phyloP scores from a whole-genome alignment of 805 yeast genomes.

The Jamesozyma rosinii region DNA sequence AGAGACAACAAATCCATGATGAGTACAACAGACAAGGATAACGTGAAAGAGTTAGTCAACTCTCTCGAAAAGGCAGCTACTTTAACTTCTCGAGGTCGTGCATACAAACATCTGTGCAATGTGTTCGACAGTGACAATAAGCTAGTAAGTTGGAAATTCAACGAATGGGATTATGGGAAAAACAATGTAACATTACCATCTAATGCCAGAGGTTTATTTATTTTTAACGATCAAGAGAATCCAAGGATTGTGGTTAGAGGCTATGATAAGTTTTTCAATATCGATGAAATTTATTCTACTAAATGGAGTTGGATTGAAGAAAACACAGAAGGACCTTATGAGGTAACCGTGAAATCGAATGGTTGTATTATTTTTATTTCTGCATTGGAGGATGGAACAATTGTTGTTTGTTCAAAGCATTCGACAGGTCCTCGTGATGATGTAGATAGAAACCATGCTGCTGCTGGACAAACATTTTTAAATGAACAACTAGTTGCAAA shows the following conservation, averaged over 20 bases:
- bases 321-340: conserved; percentile 65
- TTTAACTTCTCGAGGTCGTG: conserved; percentile 26
- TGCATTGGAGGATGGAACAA: conserved; percentile 63
- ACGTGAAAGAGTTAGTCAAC: conserved; percentile 8
- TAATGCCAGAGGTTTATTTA: conserved; percentile 79
- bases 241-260: conserved; percentile 65
- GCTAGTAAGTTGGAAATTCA: conserved; percentile 65
- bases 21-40: too few relatives aligned
- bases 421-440: conserved; percentile 65
- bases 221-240: conserved; percentile 27
- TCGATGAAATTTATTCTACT: conserved; percentile 53
- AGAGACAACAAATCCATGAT: too few relatives aligned
- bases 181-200: conserved; percentile 50
- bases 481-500: conserved; percentile 39
- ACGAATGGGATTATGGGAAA: conserved; percentile 78
- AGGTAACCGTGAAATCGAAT: conserved; percentile 76
- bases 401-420: conserved; percentile 86
- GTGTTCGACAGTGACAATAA: conserved; percentile 19
- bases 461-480: conserved; percentile 55
- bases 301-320: conserved; percentile 38
- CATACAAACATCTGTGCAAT: conserved; percentile 24
- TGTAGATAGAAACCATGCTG: conserved; percentile 57
- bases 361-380: conserved; percentile 86
- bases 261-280: conserved; percentile 87
- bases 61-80: conserved; percentile 18